phyloP scores from a whole-genome alignment of 768 basidiomycete genomes.

The Xanthoconium purpureum region DNA sequence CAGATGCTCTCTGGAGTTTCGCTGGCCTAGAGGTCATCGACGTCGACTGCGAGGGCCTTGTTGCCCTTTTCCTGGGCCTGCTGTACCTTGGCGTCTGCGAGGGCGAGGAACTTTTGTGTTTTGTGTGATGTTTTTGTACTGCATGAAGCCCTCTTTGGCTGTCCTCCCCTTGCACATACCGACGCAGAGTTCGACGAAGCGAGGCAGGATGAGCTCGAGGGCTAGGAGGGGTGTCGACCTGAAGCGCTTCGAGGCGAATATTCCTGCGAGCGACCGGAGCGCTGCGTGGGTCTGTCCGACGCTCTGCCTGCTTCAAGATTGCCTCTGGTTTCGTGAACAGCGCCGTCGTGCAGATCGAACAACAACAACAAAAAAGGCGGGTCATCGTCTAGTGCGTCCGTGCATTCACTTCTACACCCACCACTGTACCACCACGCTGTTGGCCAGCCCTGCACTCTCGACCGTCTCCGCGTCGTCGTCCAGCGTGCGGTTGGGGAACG shows the following conservation, averaged over 20 bases:
- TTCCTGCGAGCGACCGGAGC: constrained; percentile 84
- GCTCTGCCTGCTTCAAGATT: constrained; percentile 89
- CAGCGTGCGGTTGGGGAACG: constrained; percentile 80
- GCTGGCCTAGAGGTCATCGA: constrained; percentile 93
- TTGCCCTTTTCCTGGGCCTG: constrained; percentile 87
- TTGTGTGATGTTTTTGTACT: constrained; percentile 97
- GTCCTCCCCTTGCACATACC: constrained; percentile 81
- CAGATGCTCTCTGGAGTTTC: constrained; percentile 91
- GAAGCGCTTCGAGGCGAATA: constrained; percentile 93
- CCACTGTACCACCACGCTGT: constrained; percentile 33
- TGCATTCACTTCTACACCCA: too few relatives aligned
- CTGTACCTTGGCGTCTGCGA: constrained; percentile 77
- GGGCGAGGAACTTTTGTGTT: constrained; percentile 81
- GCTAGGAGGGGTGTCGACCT: constrained; percentile 83
- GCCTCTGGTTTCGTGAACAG: constrained; percentile 34
- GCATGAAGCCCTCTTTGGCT: constrained; percentile 90
- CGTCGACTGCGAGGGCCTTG: constrained; percentile 70
- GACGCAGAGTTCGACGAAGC: constrained; percentile 95
- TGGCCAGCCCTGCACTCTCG: constrained; percentile 66
- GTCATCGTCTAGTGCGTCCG: too few relatives aligned
- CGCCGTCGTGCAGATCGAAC: too few relatives aligned
- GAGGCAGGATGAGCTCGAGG: constrained; percentile 93
- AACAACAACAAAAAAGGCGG: too few relatives aligned
- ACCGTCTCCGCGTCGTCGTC: constrained; percentile 66
- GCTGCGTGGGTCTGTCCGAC: constrained; percentile 90